Evolutionary conservation across 805 yeast genomes (phyloP).

Genomic region (Wickerhamiella nectarea): DNA sequence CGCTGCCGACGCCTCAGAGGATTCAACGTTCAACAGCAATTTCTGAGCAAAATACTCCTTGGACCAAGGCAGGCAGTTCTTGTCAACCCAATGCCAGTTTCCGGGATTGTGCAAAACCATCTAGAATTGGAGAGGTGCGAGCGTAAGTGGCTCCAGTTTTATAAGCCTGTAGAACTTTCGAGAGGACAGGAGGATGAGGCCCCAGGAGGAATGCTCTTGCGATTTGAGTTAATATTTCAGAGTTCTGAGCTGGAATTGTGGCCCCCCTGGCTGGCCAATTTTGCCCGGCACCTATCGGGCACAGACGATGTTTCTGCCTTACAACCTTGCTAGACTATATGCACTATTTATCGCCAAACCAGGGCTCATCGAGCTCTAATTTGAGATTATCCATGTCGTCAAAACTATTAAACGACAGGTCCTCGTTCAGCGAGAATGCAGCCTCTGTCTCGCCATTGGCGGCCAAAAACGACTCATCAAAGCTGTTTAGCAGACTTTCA

Average conservation of each 20-base stretch:
- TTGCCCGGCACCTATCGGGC: no score
- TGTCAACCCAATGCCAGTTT: slow-evolving; percentile 99
- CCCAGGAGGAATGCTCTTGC: no score
- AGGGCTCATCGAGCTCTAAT: no score
- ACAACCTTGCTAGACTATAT: no score
- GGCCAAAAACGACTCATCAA: slow-evolving; percentile 20
- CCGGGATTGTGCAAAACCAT: slow-evolving; percentile 97
- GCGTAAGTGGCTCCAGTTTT: not conserved
- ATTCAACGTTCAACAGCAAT: slow-evolving; percentile 33
- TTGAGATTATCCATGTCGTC: no score
- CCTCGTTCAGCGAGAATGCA: not conserved
- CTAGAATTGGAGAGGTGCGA: not conserved
- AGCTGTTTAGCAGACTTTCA: slow-evolving; percentile 18
- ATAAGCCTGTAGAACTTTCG: slow-evolving; percentile 7
- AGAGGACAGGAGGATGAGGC: no score
- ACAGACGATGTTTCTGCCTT: no score
- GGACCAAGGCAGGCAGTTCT: slow-evolving; percentile 90
- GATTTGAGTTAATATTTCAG: no score
- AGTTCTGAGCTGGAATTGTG: no score
- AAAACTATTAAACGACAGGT: not conserved
- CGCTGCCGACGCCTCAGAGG: slow-evolving; percentile 22
- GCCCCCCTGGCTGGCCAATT: no score
- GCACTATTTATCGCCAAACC: not conserved
- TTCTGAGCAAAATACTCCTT: slow-evolving; percentile 55
- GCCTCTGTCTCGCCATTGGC: slow-evolving; percentile 16